phyloP scores from a whole-genome alignment of 1,284 basidiomycete species.

The Macrocybe sp. region DNA sequence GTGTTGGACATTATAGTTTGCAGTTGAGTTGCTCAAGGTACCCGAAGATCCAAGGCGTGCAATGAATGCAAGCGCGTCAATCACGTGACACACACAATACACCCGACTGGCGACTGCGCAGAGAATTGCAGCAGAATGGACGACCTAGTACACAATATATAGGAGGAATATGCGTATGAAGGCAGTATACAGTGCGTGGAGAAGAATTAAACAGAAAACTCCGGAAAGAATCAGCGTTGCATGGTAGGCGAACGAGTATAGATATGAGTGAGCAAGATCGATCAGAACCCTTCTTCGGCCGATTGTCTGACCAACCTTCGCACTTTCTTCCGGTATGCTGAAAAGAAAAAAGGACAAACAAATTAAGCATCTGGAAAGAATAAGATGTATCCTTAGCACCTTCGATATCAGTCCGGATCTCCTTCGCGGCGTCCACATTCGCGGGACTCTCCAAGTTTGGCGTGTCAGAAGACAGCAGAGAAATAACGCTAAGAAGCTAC shows the following conservation, averaged over 20 bases:
- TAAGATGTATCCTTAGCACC: slow-evolving; percentile 35
- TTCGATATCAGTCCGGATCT: slow-evolving; percentile 72
- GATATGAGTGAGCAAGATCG: slow-evolving; percentile 23
- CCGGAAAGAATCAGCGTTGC: no score
- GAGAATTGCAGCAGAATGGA: slow-evolving; percentile 2
- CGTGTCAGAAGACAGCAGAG: slow-evolving; percentile 86
- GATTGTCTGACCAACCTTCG: slow-evolving; percentile 78
- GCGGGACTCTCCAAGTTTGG: slow-evolving; percentile 96
- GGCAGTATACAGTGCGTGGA: slow-evolving; percentile 3
- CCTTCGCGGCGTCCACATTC: slow-evolving; percentile 95
- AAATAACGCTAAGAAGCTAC: slow-evolving; percentile 95
- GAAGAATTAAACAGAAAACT: not conserved
- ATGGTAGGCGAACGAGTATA: not conserved
- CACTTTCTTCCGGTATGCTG: slow-evolving; percentile 91
- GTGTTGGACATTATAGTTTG: slow-evolving; percentile 9
- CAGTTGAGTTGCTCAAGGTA: no score
- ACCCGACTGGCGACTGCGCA: slow-evolving; percentile 4
- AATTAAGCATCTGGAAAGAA: not conserved
- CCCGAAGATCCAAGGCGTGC: no score
- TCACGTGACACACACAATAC: slow-evolving; percentile 12
- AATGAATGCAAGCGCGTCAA: slow-evolving; percentile 4
- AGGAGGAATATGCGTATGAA: slow-evolving; percentile 11
- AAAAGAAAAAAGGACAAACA: not conserved
- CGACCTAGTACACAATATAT: not conserved
- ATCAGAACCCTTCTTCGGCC: slow-evolving; percentile 81